Evolutionary conservation across 768 basidiomycete species (phyloP), one percentile per base, ranked within the genome.

Genomic region (Leucosporidium yakuticum): DNA sequence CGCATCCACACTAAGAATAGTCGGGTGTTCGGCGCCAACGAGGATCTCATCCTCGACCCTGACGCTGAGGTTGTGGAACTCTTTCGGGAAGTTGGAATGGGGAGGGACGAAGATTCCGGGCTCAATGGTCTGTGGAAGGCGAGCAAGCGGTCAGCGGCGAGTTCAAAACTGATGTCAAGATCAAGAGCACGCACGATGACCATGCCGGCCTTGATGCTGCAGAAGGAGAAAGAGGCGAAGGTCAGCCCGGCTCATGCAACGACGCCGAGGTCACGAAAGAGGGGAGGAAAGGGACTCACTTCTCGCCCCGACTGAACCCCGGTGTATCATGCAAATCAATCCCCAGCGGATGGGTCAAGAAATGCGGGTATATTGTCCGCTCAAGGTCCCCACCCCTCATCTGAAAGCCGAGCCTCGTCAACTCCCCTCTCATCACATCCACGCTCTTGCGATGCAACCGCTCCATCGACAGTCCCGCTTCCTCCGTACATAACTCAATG

Each of bases 291-390:
- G 23, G 11, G 20, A 71, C 78, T 70, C 48, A 80, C 78, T 71
- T 70, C 39, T 78, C 75, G 60, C 73, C 75, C 44, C 80, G 68
- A 56, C 75, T 73, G 27, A 77, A 76, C 4, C 77, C 75, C 25
- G 78, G 77, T 55, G 91, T 89, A 76, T 98, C 96, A 74, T 98
- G 95, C 62, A 98, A 77, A 80, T 98, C 95, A 60, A 96, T 87
- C 9, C 96, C 96, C 48, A 98, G 87, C 11, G 90, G 89, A 80
- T 99, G 96, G 32, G 89, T 86, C 57, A 99, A 78, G 70, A 86
- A 91, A 81, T 99, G 96, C 1, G 96, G 96, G 76, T 97, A 99
- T 74, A 99, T 78, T 36, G 81, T 74, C 32, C 87, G 79, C 70
- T 89, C 84, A 55, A 94, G 82, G 20, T 79, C 72, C 71, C 80